Evolutionary conservation across 2,329 filamentous ascomycete genomes (phyloP).

Genomic region (Penicillium sp.): DNA sequence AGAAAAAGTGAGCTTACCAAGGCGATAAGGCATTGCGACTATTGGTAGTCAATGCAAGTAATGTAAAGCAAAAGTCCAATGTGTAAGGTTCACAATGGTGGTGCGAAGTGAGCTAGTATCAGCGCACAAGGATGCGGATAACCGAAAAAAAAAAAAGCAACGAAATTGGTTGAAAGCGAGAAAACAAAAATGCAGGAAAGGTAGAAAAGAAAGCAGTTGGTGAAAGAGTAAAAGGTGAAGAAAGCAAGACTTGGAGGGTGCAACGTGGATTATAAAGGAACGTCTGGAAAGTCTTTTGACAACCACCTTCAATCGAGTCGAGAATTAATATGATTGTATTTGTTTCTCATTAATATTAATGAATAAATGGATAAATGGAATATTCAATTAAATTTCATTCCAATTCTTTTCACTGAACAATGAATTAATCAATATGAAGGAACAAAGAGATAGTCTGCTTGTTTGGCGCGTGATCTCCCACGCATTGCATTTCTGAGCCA

Average conservation of each 20-base stretch:
- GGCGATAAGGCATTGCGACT: slow-evolving; percentile 22
- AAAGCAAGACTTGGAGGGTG: not conserved
- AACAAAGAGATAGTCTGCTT: not conserved
- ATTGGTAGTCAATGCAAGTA: not conserved
- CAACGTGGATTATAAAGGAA: not conserved
- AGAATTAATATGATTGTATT: not conserved
- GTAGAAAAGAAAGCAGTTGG: not conserved
- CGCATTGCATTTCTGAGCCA: not conserved
- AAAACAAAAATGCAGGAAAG: not conserved
- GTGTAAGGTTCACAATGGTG: not conserved
- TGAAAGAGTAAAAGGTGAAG: not conserved
- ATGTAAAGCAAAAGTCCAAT: not conserved
- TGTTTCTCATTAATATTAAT: too few species aligned
- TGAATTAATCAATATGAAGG: too few species aligned
- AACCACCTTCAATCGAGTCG: not conserved
- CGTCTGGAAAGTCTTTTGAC: not conserved
- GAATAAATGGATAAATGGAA: too few species aligned
- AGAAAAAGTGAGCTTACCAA: slow-evolving; percentile 25
- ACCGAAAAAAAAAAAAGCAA: not conserved
- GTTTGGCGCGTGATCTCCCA: not conserved
- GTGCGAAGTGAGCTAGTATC: not conserved
- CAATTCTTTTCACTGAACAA: too few species aligned
- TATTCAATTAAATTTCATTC: too few species aligned
- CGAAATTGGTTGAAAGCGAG: not conserved
- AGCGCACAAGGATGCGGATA: not conserved